These are phyloP conservation scores for Scheffersomyces lignosus DNA, from an alignment of 805 yeast genomes.

Conservation along the genomic window DNA sequence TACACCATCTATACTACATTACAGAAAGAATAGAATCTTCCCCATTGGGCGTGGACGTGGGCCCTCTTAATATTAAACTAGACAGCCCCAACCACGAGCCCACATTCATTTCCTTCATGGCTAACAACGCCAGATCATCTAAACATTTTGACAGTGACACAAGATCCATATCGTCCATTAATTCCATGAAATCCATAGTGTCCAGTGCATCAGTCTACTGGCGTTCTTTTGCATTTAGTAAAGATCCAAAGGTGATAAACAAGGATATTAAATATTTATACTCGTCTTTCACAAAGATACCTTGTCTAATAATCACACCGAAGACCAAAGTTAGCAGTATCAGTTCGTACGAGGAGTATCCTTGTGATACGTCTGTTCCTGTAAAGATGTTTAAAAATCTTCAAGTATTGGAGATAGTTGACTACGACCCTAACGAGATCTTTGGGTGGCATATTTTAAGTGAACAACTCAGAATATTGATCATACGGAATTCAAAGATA, in stretches of 20 bases:
- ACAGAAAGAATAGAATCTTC: slow-evolving; percentile 56
- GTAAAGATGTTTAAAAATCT: slow-evolving; percentile 60
- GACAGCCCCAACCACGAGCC: slow-evolving; percentile 58
- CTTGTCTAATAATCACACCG: slow-evolving; percentile 61
- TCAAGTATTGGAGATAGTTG: slow-evolving; percentile 59
- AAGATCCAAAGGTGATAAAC: slow-evolving; percentile 45
- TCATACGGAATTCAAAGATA: slow-evolving; percentile 51
- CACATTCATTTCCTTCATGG: slow-evolving; percentile 58
- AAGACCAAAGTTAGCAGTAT: slow-evolving; percentile 59
- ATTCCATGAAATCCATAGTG: slow-evolving; percentile 54
- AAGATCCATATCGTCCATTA: slow-evolving; percentile 56
- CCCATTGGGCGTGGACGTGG: slow-evolving; percentile 50
- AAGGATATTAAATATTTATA: slow-evolving; percentile 58
- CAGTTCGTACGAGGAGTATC: slow-evolving; percentile 65
- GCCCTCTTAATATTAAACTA: slow-evolving; percentile 60
- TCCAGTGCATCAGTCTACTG: slow-evolving; percentile 43
- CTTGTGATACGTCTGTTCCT: slow-evolving; percentile 70
- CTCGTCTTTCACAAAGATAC: slow-evolving; percentile 64
- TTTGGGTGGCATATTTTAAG: slow-evolving; percentile 64
- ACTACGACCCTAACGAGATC: slow-evolving; percentile 62
- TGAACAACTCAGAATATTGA: slow-evolving; percentile 54
- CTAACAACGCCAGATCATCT: slow-evolving; percentile 49
- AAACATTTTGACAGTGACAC: slow-evolving; percentile 44
- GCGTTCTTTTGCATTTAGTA: slow-evolving; percentile 34
- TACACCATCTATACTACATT: slow-evolving; percentile 63